These are phyloP conservation scores for Aspergillus sp. DNA, from an alignment of 2,329 filamentous ascomycete genomes.

Conservation along the genomic window DNA sequence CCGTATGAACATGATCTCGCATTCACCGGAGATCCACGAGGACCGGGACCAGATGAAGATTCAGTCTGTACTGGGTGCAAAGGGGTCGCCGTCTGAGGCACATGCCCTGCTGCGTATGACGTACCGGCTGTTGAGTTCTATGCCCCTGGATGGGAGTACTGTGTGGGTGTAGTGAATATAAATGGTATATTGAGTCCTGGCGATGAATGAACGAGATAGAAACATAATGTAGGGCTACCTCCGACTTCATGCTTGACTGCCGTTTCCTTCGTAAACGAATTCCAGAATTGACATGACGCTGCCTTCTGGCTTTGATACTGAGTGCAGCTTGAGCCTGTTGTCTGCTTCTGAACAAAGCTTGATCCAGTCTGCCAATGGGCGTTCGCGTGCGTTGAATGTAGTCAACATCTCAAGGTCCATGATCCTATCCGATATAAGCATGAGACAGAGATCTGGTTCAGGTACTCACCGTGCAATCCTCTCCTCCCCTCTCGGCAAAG, in stretches of 20 bases:
- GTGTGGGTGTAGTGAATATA: too few relatives aligned
- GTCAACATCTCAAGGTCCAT: conserved; percentile 7
- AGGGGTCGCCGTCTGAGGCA: neutral
- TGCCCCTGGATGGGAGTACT: neutral
- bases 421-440: neutral
- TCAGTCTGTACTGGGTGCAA: neutral
- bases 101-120: neutral
- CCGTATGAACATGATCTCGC: neutral
- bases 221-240: too few relatives aligned
- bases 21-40: neutral
- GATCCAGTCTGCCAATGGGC: conserved; percentile 4
- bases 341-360: neutral
- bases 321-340: neutral
- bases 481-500: neutral
- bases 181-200: too few relatives aligned
- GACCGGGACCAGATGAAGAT: neutral
- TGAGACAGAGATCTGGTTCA: neutral
- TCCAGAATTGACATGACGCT: conserved; percentile 5
- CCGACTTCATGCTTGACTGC: too few relatives aligned
- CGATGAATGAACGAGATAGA: too few relatives aligned
- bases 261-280: neutral
- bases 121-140: neutral
- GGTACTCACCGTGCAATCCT: neutral
- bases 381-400: conserved; percentile 1
- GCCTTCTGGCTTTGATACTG: conserved; percentile 1